Conservation (phyloP, 148 eudicot genomes). For the Diospyros lotus region DNA sequence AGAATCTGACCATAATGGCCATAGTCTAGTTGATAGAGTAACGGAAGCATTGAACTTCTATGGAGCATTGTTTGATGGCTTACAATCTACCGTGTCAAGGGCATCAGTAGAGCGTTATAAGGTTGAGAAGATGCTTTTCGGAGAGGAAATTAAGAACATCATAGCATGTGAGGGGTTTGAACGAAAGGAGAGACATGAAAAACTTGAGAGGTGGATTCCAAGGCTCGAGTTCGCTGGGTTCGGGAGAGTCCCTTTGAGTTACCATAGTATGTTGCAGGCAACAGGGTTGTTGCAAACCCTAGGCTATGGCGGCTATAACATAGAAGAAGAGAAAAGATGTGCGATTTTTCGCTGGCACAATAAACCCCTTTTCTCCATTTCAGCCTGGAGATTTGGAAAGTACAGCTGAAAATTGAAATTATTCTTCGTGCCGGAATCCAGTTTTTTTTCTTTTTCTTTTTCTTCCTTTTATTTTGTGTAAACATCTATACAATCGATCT, state of each 20-base stretch:
- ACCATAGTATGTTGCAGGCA: slow-evolving; percentile 40
- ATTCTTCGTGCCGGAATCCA: slow-evolving; percentile 6
- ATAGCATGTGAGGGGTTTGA: slow-evolving; percentile 65
- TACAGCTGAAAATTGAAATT: slow-evolving; percentile 22
- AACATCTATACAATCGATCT: neutral
- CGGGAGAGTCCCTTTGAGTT: slow-evolving; percentile 42
- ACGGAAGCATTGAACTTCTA: slow-evolving; percentile 59
- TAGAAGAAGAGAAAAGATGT: slow-evolving; percentile 49
- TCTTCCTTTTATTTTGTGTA: neutral
- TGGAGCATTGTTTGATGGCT: slow-evolving; percentile 67
- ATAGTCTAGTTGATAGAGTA: slow-evolving; percentile 50
- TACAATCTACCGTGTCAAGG: slow-evolving; percentile 43
- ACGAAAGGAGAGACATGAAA: slow-evolving; percentile 64
- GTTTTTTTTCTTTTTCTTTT: neutral
- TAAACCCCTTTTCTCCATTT: slow-evolving; percentile 53
- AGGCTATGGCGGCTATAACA: slow-evolving; percentile 45
- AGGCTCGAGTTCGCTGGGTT: slow-evolving; percentile 62
- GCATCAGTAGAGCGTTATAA: slow-evolving; percentile 49
- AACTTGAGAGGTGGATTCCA: slow-evolving; percentile 63
- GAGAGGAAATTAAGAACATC: slow-evolving; percentile 71
- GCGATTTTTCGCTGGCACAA: slow-evolving; percentile 61
- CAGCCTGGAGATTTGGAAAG: slow-evolving; percentile 60
- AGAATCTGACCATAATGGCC: slow-evolving; percentile 61
- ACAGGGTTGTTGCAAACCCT: slow-evolving; percentile 47
- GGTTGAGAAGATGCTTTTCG: slow-evolving; percentile 65